phyloP scores from a whole-genome alignment of 768 basidiomycete genomes.

The Trametes maxima region DNA sequence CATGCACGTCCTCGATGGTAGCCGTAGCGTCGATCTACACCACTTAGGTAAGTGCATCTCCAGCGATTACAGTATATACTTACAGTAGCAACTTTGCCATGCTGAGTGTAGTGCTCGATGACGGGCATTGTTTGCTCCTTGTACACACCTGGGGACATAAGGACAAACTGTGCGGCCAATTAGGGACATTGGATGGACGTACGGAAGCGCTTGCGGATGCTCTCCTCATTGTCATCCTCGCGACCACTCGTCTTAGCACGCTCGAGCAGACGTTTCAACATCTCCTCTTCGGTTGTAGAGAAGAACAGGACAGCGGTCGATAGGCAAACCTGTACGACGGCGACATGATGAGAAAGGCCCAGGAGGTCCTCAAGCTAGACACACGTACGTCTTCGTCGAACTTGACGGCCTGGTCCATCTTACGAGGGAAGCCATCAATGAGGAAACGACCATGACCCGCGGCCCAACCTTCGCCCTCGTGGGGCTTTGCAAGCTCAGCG shows the following conservation, averaged over 20 bases:
- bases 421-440: conserved; percentile 96
- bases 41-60: not conserved
- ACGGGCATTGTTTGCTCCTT: conserved; percentile 91
- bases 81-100: conserved; percentile 81
- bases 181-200: conserved; percentile 31
- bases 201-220: conserved; percentile 97
- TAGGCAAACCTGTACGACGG: conserved; percentile 63
- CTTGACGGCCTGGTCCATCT: conserved; percentile 96
- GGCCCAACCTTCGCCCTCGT: conserved; percentile 59
- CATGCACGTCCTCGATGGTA: conserved; percentile 74
- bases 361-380: not conserved
- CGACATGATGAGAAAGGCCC: not conserved
- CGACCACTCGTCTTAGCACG: conserved; percentile 93
- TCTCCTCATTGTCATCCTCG: conserved; percentile 94
- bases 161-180: too few relatives aligned
- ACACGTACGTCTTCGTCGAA: conserved; percentile 80
- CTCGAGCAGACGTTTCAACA: conserved; percentile 83
- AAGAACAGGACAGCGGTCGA: conserved; percentile 85
- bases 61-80: conserved; percentile 20
- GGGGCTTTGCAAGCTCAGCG: conserved; percentile 50
- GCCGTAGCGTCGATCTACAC: conserved; percentile 67
- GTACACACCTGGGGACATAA: conserved; percentile 64
- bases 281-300: conserved; percentile 83
- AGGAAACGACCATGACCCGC: conserved; percentile 83
- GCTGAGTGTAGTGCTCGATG: conserved; percentile 73